Base-by-base conservation (phyloP, 2,329 filamentous ascomycete species). In the Pestalotiopsis sp. region DNA sequence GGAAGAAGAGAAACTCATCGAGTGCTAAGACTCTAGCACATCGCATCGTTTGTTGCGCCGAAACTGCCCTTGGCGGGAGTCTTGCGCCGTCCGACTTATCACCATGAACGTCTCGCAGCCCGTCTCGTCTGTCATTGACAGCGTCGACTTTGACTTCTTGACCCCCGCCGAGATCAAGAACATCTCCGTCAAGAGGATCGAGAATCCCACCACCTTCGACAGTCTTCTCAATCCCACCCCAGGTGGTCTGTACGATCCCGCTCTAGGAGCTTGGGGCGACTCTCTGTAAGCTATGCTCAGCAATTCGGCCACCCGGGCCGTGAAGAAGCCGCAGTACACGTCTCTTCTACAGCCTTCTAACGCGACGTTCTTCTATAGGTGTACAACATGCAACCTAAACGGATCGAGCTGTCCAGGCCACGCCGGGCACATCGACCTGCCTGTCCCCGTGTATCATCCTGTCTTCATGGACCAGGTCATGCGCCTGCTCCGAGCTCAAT, bases 191-290 rank as follows among this genome's bases (percentile, higher is more conserved):
- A 96, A 96, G 85, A 90, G 91, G 81, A 97, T 99, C 75, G 92
- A 97, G 77, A 97, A 97, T 83, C 92, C 94, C 65, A 93, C 89
- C 73, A 97, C 96, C n/a, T 96, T 98, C 80, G 96, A 98, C 82
- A 94, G 90, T 69, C 89, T 98, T 68, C 87, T 97, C 73, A 95
- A 97, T 75, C 95, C 95, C 7, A 88, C 97, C 11, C 93, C 94
- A 14, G 94, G 94, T 69, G 96, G 96, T 79, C 87, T 99, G 9
- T 97, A 99, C 78, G 96, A 98, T 81, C 89, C 93, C 68, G 95
- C 95, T 61, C 86, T 99, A 70, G 96, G 96, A 38, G 93, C 95
- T 66, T 97, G 94, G 87, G 90, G 92, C 62, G 94, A 97, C 77
- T 89, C 92, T 79, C 85, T 90, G 93, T 97, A 87, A 83, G 90